These are phyloP conservation scores for Elongisporangium prolatum DNA, from an alignment of 352 stramenopile species.

Conservation along the genomic window DNA sequence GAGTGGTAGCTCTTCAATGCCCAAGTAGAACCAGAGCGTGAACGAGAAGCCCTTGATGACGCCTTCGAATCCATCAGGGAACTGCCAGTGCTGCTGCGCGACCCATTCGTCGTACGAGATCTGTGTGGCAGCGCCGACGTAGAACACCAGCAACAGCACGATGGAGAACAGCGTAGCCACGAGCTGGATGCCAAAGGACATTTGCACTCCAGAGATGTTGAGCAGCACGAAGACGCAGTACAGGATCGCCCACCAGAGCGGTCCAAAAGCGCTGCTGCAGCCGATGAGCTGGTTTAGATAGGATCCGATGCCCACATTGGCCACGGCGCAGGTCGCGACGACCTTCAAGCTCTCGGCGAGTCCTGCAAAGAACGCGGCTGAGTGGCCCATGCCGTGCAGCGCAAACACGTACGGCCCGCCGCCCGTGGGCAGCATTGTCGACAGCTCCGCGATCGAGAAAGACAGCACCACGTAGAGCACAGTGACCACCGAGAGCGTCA, in stretches of 20 bases:
- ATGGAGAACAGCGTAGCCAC: slow-evolving; percentile 43
- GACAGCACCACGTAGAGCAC: slow-evolving; percentile 62
- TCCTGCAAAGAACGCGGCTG: slow-evolving; percentile 51
- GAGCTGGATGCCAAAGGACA: slow-evolving; percentile 61
- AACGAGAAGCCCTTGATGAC: slow-evolving; percentile 57
- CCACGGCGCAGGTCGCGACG: slow-evolving; percentile 37
- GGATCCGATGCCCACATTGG: slow-evolving; percentile 47
- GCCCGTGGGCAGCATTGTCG: slow-evolving; percentile 43
- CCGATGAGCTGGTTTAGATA: slow-evolving; percentile 57
- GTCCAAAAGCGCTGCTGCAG: slow-evolving; percentile 23
- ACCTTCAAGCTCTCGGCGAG: slow-evolving; percentile 67
- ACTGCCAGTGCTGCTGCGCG: slow-evolving; percentile 44
- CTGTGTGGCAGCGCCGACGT: slow-evolving; percentile 39
- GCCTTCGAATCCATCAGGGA: slow-evolving; percentile 22
- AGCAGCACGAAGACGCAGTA: slow-evolving; percentile 53
- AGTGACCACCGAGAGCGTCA: slow-evolving; percentile 58
- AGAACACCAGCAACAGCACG: slow-evolving; percentile 52
- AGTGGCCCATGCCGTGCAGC: slow-evolving; percentile 47
- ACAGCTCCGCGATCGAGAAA: slow-evolving; percentile 73
- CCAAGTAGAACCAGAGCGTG: slow-evolving; percentile 69
- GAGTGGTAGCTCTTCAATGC: slow-evolving; percentile 70
- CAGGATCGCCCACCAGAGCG: slow-evolving; percentile 55
- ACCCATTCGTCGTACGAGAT: slow-evolving; percentile 58
- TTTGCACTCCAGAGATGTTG: slow-evolving; percentile 55
- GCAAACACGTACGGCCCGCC: slow-evolving; percentile 72